These are phyloP conservation scores for Paramecium sonneborni DNA, from an alignment of 73 alveolate species.

Conservation along the genomic window DNA sequence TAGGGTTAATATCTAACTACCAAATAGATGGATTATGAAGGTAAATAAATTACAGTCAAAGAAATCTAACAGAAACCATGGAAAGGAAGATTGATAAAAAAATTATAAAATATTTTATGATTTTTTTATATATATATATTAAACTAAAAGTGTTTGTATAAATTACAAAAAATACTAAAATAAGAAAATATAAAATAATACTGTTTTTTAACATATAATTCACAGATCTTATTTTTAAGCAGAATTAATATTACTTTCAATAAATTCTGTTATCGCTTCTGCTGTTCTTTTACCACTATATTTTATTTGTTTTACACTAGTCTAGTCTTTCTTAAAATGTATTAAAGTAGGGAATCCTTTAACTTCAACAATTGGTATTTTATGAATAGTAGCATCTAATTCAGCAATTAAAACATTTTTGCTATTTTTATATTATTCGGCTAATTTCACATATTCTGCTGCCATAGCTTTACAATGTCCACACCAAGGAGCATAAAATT, in stretches of 20 bases:
- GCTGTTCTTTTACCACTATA: neutral
- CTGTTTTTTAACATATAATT: neutral
- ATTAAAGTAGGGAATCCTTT: slow-evolving; percentile 97
- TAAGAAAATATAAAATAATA: no score
- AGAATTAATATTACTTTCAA: neutral
- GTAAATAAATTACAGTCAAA: neutral
- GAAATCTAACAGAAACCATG: neutral
- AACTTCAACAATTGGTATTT: slow-evolving; percentile 78
- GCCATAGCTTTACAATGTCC: slow-evolving; percentile 94
- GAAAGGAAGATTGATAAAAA: slow-evolving; percentile 53
- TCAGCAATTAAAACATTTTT: slow-evolving; percentile 86
- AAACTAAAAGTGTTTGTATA: no score
- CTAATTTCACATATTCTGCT: slow-evolving; percentile 94
- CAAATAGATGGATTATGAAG: neutral
- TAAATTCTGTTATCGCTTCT: neutral
- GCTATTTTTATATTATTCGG: slow-evolving; percentile 73
- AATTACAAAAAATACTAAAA: no score
- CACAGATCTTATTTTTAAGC: slow-evolving; percentile 7
- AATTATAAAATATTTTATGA: neutral
- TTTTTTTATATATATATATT: no score
- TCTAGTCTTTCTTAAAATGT: slow-evolving; percentile 70
- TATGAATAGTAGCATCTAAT: slow-evolving; percentile 93
- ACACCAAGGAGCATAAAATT: slow-evolving; percentile 94
- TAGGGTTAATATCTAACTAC: slow-evolving; percentile 5
- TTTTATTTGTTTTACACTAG: neutral